Percentiles rank a stretch among this genome's conserved stretches.
phyloP scores from a whole-genome alignment of 2,329 filamentous ascomycete species.

The Curvularia sp. region DNA sequence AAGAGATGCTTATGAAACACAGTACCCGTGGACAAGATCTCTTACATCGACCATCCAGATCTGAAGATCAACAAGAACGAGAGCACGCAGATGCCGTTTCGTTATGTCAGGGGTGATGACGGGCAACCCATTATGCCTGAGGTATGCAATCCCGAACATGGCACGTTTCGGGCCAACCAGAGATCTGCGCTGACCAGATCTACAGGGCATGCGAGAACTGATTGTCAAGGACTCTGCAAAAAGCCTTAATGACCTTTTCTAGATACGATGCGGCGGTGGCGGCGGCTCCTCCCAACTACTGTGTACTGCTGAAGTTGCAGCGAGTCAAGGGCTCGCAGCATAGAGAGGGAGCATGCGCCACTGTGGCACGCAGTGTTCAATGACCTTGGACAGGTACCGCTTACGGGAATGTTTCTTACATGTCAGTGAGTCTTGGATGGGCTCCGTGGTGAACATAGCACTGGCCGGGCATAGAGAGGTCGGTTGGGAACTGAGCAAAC shows the following conservation, averaged over 20 bases:
- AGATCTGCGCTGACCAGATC: slow-evolving; percentile 30
- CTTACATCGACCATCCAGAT: slow-evolving; percentile 87
- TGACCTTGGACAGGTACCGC: slow-evolving; percentile 23
- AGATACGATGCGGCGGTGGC: slow-evolving; percentile 5
- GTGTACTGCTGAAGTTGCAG: background rate
- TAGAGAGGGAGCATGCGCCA: slow-evolving; percentile 37
- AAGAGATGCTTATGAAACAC: slow-evolving; percentile 27
- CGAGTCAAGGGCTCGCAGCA: slow-evolving; percentile 10
- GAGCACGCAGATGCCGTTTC: slow-evolving; percentile 96
- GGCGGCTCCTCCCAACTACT: background rate
- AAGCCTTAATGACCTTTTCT: slow-evolving; percentile 84
- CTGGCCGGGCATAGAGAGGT: slow-evolving; percentile 18
- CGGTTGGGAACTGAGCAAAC: slow-evolving; percentile 14
- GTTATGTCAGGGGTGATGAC: slow-evolving; percentile 80
- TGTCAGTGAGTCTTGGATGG: slow-evolving; percentile 13
- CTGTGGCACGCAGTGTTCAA: slow-evolving; percentile 49
- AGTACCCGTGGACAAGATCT: slow-evolving; percentile 80
- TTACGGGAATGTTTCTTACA: slow-evolving; percentile 26
- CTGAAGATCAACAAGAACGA: slow-evolving; percentile 89
- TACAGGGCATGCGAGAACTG: slow-evolving; percentile 88
- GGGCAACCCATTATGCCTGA: slow-evolving; percentile 90
- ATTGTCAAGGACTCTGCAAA: slow-evolving; percentile 96
- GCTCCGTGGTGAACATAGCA: slow-evolving; percentile 19
- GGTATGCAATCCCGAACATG: slow-evolving; percentile 59
- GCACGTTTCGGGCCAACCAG: slow-evolving; percentile 16